Evolutionary conservation across 192 early-diverging fungal genomes (phyloP).

Genomic region (Coemansia interrupta): DNA sequence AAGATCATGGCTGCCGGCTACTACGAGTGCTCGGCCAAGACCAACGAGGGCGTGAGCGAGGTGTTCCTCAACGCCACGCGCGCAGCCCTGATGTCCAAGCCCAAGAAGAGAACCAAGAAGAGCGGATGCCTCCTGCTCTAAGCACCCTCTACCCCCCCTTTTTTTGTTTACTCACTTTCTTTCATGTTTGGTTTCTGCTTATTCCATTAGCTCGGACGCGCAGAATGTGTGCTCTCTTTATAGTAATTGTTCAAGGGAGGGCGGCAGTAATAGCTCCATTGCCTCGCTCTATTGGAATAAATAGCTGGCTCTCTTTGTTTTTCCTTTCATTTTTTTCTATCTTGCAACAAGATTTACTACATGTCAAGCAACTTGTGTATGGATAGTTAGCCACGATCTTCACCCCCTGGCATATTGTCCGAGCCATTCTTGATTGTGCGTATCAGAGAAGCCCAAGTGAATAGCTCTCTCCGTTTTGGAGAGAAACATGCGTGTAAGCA

Average conservation of each 20-base stretch:
- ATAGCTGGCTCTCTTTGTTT: background rate
- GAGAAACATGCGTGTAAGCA: too few relatives aligned
- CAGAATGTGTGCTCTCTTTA: background rate
- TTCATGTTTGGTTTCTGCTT: slow-evolving; percentile 11
- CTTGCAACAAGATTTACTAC: background rate
- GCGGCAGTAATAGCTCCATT: too few relatives aligned
- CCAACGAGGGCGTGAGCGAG: slow-evolving; percentile 71
- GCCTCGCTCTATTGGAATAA: background rate
- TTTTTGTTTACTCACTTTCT: slow-evolving; percentile 9
- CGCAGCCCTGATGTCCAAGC: slow-evolving; percentile 65
- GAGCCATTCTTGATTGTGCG: too few relatives aligned
- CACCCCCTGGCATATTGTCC: too few relatives aligned
- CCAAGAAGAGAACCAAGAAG: slow-evolving; percentile 39
- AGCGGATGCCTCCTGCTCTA: slow-evolving; percentile 45
- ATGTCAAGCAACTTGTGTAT: too few relatives aligned
- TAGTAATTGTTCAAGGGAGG: background rate
- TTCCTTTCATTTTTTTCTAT: slow-evolving; percentile 2
- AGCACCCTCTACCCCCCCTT: slow-evolving; percentile 9
- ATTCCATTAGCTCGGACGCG: background rate
- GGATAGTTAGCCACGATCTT: too few relatives aligned
- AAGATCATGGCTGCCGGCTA: slow-evolving; percentile 83
- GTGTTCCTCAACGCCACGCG: slow-evolving; percentile 86
- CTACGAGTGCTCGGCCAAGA: slow-evolving; percentile 82
- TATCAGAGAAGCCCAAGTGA: too few relatives aligned
- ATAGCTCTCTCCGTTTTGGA: too few relatives aligned